These are phyloP conservation scores for Tarenaya hassleriana DNA, from an alignment of 345 rosid species.

Conservation along the genomic window DNA sequence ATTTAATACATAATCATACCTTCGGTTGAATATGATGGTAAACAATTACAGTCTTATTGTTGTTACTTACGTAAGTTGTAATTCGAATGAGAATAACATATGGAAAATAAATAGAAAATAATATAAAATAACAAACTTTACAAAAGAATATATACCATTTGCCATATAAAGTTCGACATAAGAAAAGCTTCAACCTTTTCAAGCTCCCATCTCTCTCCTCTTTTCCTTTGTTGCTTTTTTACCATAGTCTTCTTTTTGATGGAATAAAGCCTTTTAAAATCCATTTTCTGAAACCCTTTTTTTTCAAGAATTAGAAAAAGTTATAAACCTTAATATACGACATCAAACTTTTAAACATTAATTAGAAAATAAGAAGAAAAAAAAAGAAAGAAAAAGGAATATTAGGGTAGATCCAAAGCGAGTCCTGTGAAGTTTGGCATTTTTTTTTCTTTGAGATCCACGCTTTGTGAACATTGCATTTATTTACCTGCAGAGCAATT, in stretches of 20 bases:
- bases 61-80: too few relatives aligned
- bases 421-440: conserved; percentile 15
- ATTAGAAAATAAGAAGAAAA: conserved; percentile 8
- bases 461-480: conserved; percentile 16
- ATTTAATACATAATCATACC: too few relatives aligned
- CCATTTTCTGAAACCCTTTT: conserved; percentile 7
- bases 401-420: conserved; percentile 20
- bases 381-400: not conserved
- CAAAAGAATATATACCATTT: conserved; percentile 24
- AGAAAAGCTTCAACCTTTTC: conserved; percentile 21
- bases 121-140: not conserved
- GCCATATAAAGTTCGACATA: conserved; percentile 22
- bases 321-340: conserved; percentile 26
- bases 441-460: conserved; percentile 24
- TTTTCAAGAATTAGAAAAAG: conserved; percentile 8
- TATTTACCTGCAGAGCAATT: conserved; percentile 24
- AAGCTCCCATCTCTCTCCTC: conserved; percentile 9
- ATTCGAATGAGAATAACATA: too few relatives aligned
- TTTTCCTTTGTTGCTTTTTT: conserved; percentile 23
- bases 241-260: conserved; percentile 22
- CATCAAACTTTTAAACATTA: conserved; percentile 20
- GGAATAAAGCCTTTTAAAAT: conserved; percentile 5
- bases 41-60: too few relatives aligned
- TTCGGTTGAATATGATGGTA: too few relatives aligned
- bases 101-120: not conserved